A percentile compares a stretch with the other conserved stretches of the same genome.
Evolutionary conservation across 2,329 filamentous ascomycete species (phyloP).

Genomic region (Diaporthe capsici): DNA sequence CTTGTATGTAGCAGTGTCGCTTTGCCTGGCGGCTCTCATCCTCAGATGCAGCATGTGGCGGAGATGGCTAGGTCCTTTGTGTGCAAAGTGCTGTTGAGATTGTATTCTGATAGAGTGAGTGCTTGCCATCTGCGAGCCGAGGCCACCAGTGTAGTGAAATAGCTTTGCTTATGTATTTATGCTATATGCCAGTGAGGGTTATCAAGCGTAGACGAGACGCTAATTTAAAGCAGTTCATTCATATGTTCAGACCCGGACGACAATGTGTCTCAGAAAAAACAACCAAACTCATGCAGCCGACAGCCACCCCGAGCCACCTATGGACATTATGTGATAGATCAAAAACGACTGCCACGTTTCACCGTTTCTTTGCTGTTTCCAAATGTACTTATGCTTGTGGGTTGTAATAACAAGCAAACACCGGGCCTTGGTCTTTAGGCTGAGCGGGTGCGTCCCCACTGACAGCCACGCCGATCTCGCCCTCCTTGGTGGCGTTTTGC

Average conservation of each 20-base stretch:
- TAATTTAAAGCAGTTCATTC: neutral
- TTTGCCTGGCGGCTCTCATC: neutral
- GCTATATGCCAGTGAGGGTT: neutral
- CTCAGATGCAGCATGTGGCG: neutral
- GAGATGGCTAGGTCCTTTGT: neutral
- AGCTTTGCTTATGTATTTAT: neutral
- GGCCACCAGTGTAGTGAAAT: neutral
- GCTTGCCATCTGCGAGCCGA: too few relatives aligned
- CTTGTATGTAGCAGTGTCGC: neutral
- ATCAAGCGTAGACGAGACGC: neutral
- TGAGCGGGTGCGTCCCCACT: constrained; percentile 8
- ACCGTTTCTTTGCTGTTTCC: too few relatives aligned
- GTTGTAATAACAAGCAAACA: constrained; percentile 40
- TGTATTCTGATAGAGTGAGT: neutral
- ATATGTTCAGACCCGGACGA: neutral
- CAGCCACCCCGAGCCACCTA: neutral
- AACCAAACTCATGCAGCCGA: constrained; percentile 9
- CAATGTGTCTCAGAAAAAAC: constrained; percentile 17
- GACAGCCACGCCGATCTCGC: constrained; percentile 23
- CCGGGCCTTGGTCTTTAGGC: constrained; percentile 10
- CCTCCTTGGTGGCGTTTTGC: neutral
- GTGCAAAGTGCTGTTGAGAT: too few relatives aligned
- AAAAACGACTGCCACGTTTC: neutral
- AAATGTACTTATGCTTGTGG: neutral
- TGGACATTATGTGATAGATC: neutral